These are phyloP conservation scores for Neocucurbitaria cava DNA, from an alignment of 2,329 filamentous ascomycete species.

Conservation along the genomic window DNA sequence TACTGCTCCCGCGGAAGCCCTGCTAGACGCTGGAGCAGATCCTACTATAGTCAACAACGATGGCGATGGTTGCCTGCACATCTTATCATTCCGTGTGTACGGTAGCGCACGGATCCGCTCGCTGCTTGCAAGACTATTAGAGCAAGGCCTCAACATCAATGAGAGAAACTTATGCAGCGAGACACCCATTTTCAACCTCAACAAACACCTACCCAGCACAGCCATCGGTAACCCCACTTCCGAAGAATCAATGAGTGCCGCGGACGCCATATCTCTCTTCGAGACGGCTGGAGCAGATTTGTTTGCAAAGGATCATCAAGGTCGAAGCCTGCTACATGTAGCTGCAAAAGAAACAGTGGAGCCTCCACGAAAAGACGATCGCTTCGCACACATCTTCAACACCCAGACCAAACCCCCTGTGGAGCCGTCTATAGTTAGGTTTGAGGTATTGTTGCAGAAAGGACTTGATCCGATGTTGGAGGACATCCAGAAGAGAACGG, in stretches of 20 bases:
- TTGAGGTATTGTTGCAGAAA: conserved; percentile 14
- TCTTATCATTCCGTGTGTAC: conserved; percentile 1
- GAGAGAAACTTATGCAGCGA: conserved; percentile 15
- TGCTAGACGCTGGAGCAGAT: conserved; percentile 15
- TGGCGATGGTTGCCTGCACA: conserved; percentile 19
- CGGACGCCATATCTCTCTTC: background rate
- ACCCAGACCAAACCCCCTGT: background rate
- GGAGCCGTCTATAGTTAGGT: conserved; percentile 1
- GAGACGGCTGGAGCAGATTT: background rate
- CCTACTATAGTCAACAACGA: conserved; percentile 1
- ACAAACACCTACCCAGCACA: background rate
- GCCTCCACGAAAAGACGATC: background rate
- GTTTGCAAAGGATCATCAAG: background rate
- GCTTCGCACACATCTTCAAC: background rate
- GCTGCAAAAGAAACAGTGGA: conserved; percentile 6
- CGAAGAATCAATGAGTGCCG: background rate
- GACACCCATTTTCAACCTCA: conserved; percentile 21
- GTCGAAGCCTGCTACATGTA: background rate
- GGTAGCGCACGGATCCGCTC: background rate
- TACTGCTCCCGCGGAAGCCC: background rate
- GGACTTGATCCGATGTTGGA: conserved; percentile 20
- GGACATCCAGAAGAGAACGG: conserved; percentile 14
- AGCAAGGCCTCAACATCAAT: conserved; percentile 18
- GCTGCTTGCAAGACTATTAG: conserved; percentile 9
- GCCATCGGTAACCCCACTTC: background rate